A percentile compares a stretch with the other conserved stretches of the same genome.
phyloP scores from a whole-genome alignment of 73 alveolate species.

The Durusdinium trenchii region DNA sequence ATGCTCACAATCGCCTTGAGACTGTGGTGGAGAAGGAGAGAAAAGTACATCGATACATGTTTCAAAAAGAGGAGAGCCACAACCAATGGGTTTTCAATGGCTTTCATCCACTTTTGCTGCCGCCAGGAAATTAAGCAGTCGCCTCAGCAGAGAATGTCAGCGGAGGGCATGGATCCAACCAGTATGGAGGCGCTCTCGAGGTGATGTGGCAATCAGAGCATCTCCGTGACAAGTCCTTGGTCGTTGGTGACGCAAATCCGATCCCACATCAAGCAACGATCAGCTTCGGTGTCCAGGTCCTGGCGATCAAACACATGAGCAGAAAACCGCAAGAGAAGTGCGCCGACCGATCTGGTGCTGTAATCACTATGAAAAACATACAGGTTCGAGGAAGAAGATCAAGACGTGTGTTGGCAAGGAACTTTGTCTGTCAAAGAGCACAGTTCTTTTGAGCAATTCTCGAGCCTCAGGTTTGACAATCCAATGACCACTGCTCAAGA shows the following conservation, averaged over 20 bases:
- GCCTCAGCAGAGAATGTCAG: conserved; percentile 90
- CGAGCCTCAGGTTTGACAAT: conserved; percentile 59
- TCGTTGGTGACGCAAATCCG: not conserved
- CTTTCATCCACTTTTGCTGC: not conserved
- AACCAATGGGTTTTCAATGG: not conserved
- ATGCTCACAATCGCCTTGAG: conserved; percentile 90
- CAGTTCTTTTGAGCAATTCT: not conserved
- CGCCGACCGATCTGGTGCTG: not conserved
- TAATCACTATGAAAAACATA: too few species aligned
- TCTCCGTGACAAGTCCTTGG: too few species aligned
- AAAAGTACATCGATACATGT: too few species aligned
- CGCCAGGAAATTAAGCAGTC: conserved; percentile 66
- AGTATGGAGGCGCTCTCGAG: conserved; percentile 69
- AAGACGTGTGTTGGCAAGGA: too few species aligned
- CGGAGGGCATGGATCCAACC: conserved; percentile 93
- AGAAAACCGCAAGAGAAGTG: conserved; percentile 85
- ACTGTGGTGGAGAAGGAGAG: conserved; percentile 90
- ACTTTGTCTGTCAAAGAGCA: not conserved
- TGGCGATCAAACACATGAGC: conserved; percentile 85
- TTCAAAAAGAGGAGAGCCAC: not conserved
- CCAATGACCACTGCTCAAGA: conserved; percentile 89
- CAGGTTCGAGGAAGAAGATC: too few species aligned
- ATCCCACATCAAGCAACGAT: not conserved
- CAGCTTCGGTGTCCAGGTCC: conserved; percentile 34
- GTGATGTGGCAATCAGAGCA: too few species aligned